phyloP scores from a whole-genome alignment of 768 basidiomycete species.

The Trametes gibbosa region DNA sequence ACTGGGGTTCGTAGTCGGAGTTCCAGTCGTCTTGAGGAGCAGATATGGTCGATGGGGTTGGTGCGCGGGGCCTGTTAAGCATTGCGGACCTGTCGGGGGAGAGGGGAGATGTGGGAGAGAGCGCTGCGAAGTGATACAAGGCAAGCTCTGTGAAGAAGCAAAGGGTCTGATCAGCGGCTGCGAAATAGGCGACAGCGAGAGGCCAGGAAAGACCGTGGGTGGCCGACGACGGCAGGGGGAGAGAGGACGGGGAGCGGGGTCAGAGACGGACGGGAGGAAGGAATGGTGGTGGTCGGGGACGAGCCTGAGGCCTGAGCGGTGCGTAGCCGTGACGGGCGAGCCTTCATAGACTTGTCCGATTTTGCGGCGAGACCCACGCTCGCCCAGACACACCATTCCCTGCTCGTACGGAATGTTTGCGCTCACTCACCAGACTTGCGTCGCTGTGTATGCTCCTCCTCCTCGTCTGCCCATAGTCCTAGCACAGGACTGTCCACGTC shows the following conservation, averaged over 20 bases:
- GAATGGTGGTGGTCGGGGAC: slow-evolving; percentile 12
- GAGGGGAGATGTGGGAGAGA: slow-evolving; percentile 34
- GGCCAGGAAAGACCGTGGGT: slow-evolving; percentile 17
- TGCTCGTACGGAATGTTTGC: not conserved
- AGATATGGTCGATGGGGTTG: slow-evolving; percentile 33
- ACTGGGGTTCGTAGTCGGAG: slow-evolving; percentile 22
- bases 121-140: slow-evolving; percentile 29
- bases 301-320: not conserved
- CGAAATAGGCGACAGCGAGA: slow-evolving; percentile 12
- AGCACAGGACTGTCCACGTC: slow-evolving; percentile 20
- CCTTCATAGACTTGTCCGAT: slow-evolving; percentile 1
- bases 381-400: not conserved
- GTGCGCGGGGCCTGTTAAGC: slow-evolving; percentile 39
- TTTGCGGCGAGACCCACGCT: not conserved
- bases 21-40: slow-evolving; percentile 27
- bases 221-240: slow-evolving; percentile 5
- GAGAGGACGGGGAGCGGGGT: slow-evolving; percentile 6
- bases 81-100: slow-evolving; percentile 29
- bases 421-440: slow-evolving; percentile 15
- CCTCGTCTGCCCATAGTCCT: slow-evolving; percentile 15
- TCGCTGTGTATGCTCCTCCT: not conserved
- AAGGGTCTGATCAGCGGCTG: slow-evolving; percentile 21
- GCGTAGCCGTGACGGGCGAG: slow-evolving; percentile 11
- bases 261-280: slow-evolving; percentile 17
- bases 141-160: slow-evolving; percentile 20